phyloP scores from a whole-genome alignment of 2,329 filamentous ascomycete species.

The Tolypocladium ovalisporum region DNA sequence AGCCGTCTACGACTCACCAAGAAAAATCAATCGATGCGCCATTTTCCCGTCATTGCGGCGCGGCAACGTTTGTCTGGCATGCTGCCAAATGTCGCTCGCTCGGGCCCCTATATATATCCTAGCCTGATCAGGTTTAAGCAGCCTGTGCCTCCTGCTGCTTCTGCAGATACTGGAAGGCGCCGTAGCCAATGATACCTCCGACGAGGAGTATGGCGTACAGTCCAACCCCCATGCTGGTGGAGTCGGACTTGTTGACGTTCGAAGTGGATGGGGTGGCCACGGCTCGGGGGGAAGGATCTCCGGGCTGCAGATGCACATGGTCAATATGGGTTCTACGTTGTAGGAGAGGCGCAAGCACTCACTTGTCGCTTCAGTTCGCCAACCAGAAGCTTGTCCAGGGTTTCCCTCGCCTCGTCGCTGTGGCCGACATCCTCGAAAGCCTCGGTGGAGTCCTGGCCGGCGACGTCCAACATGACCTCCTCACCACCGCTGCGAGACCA shows the following conservation, averaged over 20 bases:
- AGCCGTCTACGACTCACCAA: neutral
- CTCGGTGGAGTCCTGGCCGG: constrained; percentile 90
- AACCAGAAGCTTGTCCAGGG: constrained; percentile 66
- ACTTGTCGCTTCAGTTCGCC: constrained; percentile 74
- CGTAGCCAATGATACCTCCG: constrained; percentile 67
- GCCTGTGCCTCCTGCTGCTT: constrained; percentile 28
- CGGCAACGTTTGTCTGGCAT: neutral
- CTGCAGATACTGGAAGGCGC: constrained; percentile 70
- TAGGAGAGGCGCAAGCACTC: constrained; percentile 21
- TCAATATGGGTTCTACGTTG: constrained; percentile 10
- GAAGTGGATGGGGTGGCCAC: constrained; percentile 36
- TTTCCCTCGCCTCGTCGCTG: constrained; percentile 95
- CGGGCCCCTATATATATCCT: neutral
- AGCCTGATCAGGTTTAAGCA: constrained; percentile 1
- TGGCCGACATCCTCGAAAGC: constrained; percentile 99
- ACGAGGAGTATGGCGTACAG: constrained; percentile 73
- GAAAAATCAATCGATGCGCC: neutral
- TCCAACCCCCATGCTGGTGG: constrained; percentile 58
- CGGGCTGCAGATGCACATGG: constrained; percentile 39
- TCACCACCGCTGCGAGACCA: constrained; percentile 68
- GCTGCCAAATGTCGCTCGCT: neutral
- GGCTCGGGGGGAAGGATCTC: constrained; percentile 65
- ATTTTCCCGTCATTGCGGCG: neutral
- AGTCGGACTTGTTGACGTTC: constrained; percentile 34
- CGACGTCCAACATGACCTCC: constrained; percentile 94